Percentiles rank a stretch among this genome's conserved stretches.
Evolutionary conservation across 2,329 filamentous ascomycete species (phyloP).

Genomic region (Juglanconis juglandina): DNA sequence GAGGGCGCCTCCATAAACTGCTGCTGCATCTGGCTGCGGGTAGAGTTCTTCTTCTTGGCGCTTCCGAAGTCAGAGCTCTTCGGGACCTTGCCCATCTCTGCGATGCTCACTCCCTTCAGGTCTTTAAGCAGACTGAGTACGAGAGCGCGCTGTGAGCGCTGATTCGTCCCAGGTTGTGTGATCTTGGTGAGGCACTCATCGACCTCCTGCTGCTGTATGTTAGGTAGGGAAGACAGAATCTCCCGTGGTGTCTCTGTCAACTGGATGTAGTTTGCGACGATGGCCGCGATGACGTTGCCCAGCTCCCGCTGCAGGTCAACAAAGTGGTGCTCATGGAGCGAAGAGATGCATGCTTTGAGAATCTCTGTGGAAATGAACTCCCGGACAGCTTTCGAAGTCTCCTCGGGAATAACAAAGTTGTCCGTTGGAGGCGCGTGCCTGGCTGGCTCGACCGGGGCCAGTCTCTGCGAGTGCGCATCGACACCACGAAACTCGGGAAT

Average conservation of each 20-base stretch:
- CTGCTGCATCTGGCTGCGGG: conserved; percentile 60
- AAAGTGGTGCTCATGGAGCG: conserved; percentile 92
- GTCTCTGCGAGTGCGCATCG: conserved; percentile 1
- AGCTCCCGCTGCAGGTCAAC: conserved; percentile 94
- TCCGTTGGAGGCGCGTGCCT: conserved; percentile 23
- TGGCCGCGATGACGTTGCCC: conserved; percentile 79
- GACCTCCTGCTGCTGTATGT: conserved; percentile 67
- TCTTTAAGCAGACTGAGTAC: conserved; percentile 83
- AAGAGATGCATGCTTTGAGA: conserved; percentile 83
- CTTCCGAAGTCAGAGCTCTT: conserved; percentile 38
- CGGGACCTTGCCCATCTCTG: conserved; percentile 83
- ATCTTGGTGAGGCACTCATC: conserved; percentile 61
- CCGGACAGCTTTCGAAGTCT: conserved; percentile 65
- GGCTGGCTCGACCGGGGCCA: conserved; percentile 23
- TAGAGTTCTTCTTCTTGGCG: conserved; percentile 15
- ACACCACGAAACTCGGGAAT: conserved; percentile 66
- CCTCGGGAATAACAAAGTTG: conserved; percentile 45
- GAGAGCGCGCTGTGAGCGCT: conserved; percentile 75
- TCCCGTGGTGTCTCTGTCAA: conserved; percentile 67
- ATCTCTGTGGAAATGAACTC: conserved; percentile 90
- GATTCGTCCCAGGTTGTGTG: conserved; percentile 53
- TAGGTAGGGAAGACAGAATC: conserved; percentile 77
- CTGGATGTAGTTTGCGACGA: conserved; percentile 72
- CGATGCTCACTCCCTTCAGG: conserved; percentile 85
- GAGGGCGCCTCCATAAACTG: conserved; percentile 59